These are phyloP conservation scores for Echeveria elegans DNA, from an alignment of 164 flowering plant genomes.

Conservation along the genomic window DNA sequence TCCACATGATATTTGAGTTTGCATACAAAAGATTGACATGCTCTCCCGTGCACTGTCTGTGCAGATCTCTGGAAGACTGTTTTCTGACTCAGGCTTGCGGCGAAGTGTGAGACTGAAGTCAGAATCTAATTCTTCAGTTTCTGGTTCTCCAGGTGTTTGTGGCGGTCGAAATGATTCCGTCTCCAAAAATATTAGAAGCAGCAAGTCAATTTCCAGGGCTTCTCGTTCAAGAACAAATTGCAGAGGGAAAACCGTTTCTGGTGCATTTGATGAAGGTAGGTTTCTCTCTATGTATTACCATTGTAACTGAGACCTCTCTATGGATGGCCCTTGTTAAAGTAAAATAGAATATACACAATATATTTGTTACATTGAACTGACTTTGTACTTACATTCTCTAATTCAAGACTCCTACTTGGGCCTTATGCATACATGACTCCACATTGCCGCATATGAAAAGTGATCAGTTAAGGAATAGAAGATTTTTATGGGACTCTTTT, in stretches of 20 bases:
- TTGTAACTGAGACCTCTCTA: neutral
- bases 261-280: slow-evolving; percentile 80
- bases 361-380: neutral
- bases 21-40: neutral
- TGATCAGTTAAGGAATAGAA: no score
- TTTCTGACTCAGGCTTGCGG: slow-evolving; percentile 89
- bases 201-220: slow-evolving; percentile 53
- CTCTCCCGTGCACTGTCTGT: neutral
- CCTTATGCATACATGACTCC: neutral
- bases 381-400: no score
- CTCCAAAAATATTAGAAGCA: slow-evolving; percentile 51
- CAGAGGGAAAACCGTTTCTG: slow-evolving; percentile 57
- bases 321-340: neutral
- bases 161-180: slow-evolving; percentile 69
- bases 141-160: slow-evolving; percentile 28
- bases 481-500: neutral
- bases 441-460: neutral
- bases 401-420: neutral
- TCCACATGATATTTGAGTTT: neutral
- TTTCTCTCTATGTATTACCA: neutral
- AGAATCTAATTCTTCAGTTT: slow-evolving; percentile 44
- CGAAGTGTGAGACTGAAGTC: slow-evolving; percentile 84
- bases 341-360: neutral
- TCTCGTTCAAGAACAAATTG: slow-evolving; percentile 66
- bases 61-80: slow-evolving; percentile 87